Evolutionary conservation across 257 asterid species (phyloP), one percentile per base, ranked within the genome.

Genomic region (Eucommia ulmoides): DNA sequence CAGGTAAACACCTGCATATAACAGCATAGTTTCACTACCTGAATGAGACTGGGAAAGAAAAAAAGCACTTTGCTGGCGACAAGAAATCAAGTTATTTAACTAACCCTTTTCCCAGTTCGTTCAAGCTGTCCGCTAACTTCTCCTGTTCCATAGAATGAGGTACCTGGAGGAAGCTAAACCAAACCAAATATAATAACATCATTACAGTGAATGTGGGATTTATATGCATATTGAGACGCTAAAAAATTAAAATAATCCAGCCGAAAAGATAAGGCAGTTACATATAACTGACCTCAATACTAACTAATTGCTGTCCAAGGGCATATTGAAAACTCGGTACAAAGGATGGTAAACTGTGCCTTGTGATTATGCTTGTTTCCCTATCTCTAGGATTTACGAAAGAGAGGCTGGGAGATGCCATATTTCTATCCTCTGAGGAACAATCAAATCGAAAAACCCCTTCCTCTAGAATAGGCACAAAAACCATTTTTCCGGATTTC

Each of bases 111-210:
- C 60, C 98, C 94, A 0, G 98, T 85, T 47, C 98, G 69, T 64
- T 89, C 98, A 35, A 81, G 84, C 60, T 75, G 79, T 46, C 92
- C 92, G 63, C 87, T 73, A 49, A 74, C 96, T 71, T 89, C 98
- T 74, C 98, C 98, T 21, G 98, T 85, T 58, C 98, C 96, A 49
- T 85, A 89, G 73, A 89, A 77, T 19, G 96, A 80, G 63, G 96
- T 85, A 66, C 77, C 86, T 2, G 65, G 57, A 19, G 93, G 98
- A 67, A 91, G 75, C 98, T 89, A 69, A 55, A 73, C 35, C 23
- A 66, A 23, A 53, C 47, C 22, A 51, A 54, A 50, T 48, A 42
- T 51, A 54, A 22, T 9, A 41, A 12, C 53, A 73, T 62, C 33
- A 74, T 10, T 9, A 11, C 11, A 35, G n/a, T 35, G 44, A 10